A percentile compares a stretch with the other conserved stretches of the same genome.
Conservation (phyloP, 1,284 basidiomycete genomes). For the Ceratobasidium theobromae region DNA sequence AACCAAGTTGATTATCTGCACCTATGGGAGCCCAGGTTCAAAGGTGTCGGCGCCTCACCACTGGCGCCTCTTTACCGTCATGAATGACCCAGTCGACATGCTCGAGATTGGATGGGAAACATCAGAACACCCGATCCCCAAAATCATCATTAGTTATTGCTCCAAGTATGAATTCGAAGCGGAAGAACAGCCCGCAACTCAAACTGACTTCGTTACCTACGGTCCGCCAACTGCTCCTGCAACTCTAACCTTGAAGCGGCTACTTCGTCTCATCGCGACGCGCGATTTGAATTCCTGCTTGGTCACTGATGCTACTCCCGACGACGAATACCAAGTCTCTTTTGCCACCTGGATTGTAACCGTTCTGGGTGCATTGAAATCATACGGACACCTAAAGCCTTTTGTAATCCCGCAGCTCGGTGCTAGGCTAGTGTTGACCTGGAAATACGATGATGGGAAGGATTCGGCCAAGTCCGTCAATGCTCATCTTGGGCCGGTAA, state of each 20-base stretch:
- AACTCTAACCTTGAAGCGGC: neutral
- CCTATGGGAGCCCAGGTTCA: neutral
- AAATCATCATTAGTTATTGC: neutral
- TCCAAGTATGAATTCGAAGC: neutral
- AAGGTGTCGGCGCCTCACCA: neutral
- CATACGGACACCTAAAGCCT: too few relatives aligned
- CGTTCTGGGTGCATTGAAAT: too few relatives aligned
- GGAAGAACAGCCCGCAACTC: neutral
- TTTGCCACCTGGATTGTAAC: too few relatives aligned
- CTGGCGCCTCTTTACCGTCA: neutral
- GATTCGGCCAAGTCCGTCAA: too few relatives aligned
- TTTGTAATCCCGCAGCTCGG: too few relatives aligned
- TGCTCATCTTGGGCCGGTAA: too few relatives aligned
- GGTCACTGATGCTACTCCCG: too few relatives aligned
- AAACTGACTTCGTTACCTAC: neutral
- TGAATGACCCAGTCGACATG: neutral
- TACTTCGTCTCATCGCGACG: neutral
- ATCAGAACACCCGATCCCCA: neutral
- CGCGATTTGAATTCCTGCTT: neutral
- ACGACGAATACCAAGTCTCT: too few relatives aligned
- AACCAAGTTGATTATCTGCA: neutral
- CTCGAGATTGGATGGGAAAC: neutral
- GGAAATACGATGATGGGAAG: too few relatives aligned
- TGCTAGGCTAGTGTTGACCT: too few relatives aligned
- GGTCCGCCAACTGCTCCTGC: neutral